phyloP scores from a whole-genome alignment of 2,329 filamentous ascomycete species.

The Tolypocladium sp. region DNA sequence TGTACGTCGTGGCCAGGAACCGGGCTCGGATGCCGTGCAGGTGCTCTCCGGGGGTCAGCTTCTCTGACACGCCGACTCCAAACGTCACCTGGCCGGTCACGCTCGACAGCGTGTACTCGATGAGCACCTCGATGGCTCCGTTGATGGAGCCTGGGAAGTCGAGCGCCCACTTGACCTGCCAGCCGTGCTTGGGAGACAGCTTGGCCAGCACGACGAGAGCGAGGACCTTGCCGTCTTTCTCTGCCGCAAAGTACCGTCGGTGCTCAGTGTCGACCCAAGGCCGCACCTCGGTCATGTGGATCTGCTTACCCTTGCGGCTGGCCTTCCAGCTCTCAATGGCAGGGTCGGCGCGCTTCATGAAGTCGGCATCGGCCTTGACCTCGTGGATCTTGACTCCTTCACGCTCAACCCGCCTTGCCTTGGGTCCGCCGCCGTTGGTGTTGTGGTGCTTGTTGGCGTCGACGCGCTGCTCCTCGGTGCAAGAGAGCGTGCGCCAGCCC shows the following conservation, averaged over 20 bases:
- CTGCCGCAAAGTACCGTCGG: constrained; percentile 76
- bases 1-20: constrained; percentile 75
- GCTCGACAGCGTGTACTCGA: constrained; percentile 55
- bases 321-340: constrained; percentile 73
- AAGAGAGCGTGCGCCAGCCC: constrained; percentile 82
- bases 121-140: constrained; percentile 77
- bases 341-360: constrained; percentile 60
- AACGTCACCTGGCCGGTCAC: constrained; percentile 63
- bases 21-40: constrained; percentile 71
- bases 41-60: constrained; percentile 71
- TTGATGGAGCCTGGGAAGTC: constrained; percentile 84
- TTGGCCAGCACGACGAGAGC: constrained; percentile 78
- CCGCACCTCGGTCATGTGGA: constrained; percentile 81
- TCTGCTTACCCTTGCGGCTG: constrained; percentile 71
- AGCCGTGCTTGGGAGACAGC: constrained; percentile 71
- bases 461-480: constrained; percentile 81
- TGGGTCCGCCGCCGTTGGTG: constrained; percentile 51
- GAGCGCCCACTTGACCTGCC: constrained; percentile 94
- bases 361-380: constrained; percentile 58
- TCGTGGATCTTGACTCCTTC: constrained; percentile 77
- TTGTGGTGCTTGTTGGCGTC: constrained; percentile 64
- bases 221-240: constrained; percentile 63
- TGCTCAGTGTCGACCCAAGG: constrained; percentile 82
- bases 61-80: constrained; percentile 69
- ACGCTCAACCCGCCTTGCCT: constrained; percentile 70